These are phyloP conservation scores for Amphibolis antarctica DNA, from an alignment of 106 monocot species.

Conservation along the genomic window DNA sequence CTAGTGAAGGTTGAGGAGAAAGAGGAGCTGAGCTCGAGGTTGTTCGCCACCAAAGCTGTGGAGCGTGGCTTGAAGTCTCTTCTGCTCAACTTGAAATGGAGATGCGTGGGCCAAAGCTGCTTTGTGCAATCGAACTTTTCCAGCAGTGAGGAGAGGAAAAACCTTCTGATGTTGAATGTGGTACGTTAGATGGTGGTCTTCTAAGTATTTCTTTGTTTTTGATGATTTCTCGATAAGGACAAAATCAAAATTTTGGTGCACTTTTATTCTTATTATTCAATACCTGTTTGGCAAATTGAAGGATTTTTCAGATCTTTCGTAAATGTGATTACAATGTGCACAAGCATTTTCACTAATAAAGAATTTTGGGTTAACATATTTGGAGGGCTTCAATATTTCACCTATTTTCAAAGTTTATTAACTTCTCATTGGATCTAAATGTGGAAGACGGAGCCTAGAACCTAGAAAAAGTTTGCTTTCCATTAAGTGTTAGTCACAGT, in stretches of 20 bases:
- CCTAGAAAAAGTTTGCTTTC: not conserved
- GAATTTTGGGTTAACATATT: too few species aligned
- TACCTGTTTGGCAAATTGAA: too few species aligned
- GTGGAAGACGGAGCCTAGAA: not conserved
- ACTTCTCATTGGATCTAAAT: too few species aligned
- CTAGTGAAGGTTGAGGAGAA: conserved; percentile 25
- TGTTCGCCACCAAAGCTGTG: conserved; percentile 37
- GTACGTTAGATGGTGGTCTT: conserved; percentile 11
- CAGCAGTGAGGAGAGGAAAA: conserved; percentile 29
- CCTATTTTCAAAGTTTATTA: not conserved
- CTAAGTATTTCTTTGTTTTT: too few species aligned
- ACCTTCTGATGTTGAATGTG: conserved; percentile 42
- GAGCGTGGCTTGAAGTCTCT: conserved; percentile 38
- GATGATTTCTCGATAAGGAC: not conserved
- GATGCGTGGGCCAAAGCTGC: conserved; percentile 34
- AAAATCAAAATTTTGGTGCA: not conserved
- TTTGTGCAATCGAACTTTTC: conserved; percentile 43
- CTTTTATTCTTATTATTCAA: not conserved
- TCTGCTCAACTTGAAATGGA: conserved; percentile 43
- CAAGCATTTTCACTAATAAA: too few species aligned
- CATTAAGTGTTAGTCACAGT: too few species aligned
- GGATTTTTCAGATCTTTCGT: too few species aligned
- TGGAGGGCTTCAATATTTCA: not conserved
- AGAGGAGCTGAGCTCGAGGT: conserved; percentile 24
- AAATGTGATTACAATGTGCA: not conserved